Base-by-base conservation (phyloP, 148 eudicot species). In the Cornus florida region DNA sequence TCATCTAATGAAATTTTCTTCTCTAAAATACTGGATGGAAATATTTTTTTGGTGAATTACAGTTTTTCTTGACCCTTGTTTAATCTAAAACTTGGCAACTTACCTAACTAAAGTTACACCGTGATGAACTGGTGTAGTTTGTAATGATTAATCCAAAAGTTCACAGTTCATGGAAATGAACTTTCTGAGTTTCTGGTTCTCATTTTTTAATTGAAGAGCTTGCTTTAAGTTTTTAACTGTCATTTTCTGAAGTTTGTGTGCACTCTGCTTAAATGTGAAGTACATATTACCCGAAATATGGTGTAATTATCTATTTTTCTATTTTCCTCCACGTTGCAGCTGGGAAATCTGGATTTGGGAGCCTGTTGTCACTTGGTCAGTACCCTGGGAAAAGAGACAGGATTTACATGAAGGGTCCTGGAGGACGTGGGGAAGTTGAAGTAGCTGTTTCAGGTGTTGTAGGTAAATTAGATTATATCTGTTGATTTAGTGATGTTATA, bases 341-440 rank as follows among this genome's bases (percentile, higher is more conserved):
- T 75, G 99, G 97, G 75, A 91, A 91, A 72, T 85, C 86, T 75
- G 91, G 98, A 31, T 89, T 96, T 39, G 99, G 97, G 38, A 96
- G 97, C 86, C 93, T 96, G 70, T 89, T 96, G 69, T 94, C 99
- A 48, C 90, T 96, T 72, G 91, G 85, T 79, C 91, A 95, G 82
- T 86, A 92, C 74, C 76, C 94, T 66, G 90, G 92, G 38, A 93
- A 92, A 90, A 80, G 90, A 66, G 97, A 96, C 86, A 91, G 91
- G 82, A 83, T 96, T 69, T 92, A 90, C 89, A 92, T 96, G 98
- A 96, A 92, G 84, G 99, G 99, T 70, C 99, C 99, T 71, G 98
- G 97, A 64, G 99, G 99, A 64, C 99, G 98, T 77, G 99, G 99
- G 17, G 97, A 93, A 87, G 97, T 96, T 81, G 99, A 96, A 88